These are phyloP conservation scores for Talaromyces sp. DNA, from an alignment of 2,329 filamentous ascomycete species.

Conservation along the genomic window DNA sequence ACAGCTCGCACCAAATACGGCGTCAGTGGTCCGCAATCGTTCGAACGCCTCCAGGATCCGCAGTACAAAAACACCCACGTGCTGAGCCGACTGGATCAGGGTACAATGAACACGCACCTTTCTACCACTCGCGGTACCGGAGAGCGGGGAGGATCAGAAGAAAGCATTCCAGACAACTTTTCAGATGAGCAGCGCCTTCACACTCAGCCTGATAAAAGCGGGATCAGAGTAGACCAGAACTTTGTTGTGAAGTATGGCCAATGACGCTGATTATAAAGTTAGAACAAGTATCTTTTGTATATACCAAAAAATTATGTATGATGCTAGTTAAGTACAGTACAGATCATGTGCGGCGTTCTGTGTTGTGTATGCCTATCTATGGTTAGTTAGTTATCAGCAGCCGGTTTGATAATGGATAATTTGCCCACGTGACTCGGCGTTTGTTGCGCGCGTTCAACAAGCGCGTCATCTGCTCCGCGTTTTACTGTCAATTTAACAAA, in stretches of 20 bases:
- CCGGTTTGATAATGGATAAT: not conserved
- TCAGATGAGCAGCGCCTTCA: not conserved
- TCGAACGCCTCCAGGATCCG: not conserved
- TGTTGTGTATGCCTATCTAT: no score
- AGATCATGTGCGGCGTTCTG: no score
- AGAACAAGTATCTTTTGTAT: not conserved
- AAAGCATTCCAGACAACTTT: not conserved
- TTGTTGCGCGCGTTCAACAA: conserved; percentile 11
- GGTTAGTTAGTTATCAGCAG: no score
- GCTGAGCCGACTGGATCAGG: not conserved
- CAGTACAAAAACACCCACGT: not conserved
- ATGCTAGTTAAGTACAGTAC: not conserved
- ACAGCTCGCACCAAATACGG: not conserved
- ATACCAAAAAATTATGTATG: not conserved
- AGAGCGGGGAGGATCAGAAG: not conserved
- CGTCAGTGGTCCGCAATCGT: not conserved
- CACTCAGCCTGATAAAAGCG: not conserved
- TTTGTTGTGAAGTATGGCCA: not conserved
- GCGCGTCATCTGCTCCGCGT: conserved; percentile 12
- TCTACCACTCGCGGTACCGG: not conserved
- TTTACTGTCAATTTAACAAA: not conserved
- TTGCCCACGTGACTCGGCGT: conserved; percentile 16
- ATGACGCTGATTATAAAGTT: not conserved
- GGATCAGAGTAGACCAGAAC: not conserved
- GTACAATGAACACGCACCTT: not conserved